Conservation (phyloP, 2,329 filamentous ascomycete genomes). For the Verticillium dahliae region DNA sequence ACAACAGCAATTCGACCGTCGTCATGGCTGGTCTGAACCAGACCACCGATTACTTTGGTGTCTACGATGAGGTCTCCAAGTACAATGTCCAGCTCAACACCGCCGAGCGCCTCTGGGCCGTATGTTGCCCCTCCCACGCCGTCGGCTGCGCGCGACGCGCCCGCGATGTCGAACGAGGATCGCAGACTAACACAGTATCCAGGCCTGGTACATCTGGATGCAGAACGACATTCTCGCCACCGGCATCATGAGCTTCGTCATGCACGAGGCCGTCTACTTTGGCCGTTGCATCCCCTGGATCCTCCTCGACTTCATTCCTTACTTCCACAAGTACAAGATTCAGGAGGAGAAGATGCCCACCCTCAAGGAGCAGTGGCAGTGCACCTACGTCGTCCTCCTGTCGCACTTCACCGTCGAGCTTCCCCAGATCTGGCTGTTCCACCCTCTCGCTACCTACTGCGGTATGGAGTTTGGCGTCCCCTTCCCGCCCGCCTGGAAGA, state of each 20-base stretch:
- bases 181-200: slow-evolving; percentile 8
- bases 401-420: slow-evolving; percentile 97
- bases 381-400: slow-evolving; percentile 84
- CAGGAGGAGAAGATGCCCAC: slow-evolving; percentile 87
- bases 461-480: slow-evolving; percentile 84
- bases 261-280: slow-evolving; percentile 95
- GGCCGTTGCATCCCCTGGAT: slow-evolving; percentile 87
- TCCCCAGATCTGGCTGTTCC: slow-evolving; percentile 98
- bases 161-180: neutral
- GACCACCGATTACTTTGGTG: slow-evolving; percentile 45
- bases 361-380: slow-evolving; percentile 89
- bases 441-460: slow-evolving; percentile 89
- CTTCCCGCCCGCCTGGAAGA: slow-evolving; percentile 79
- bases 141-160: neutral
- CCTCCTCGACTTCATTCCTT: slow-evolving; percentile 80
- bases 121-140: slow-evolving; percentile 32
- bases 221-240: slow-evolving; percentile 96
- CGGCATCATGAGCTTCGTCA: slow-evolving; percentile 92
- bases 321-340: slow-evolving; percentile 91
- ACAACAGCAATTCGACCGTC: slow-evolving; percentile 42
- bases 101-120: slow-evolving; percentile 82
- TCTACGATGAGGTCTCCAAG: slow-evolving; percentile 58
- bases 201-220: slow-evolving; percentile 95
- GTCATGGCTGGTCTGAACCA: slow-evolving; percentile 37
- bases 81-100: slow-evolving; percentile 83